A percentile compares a stretch with the other conserved stretches of the same genome.
These are phyloP conservation scores for Lactarius psammicola DNA, from an alignment of 768 basidiomycete genomes.

Conservation along the genomic window DNA sequence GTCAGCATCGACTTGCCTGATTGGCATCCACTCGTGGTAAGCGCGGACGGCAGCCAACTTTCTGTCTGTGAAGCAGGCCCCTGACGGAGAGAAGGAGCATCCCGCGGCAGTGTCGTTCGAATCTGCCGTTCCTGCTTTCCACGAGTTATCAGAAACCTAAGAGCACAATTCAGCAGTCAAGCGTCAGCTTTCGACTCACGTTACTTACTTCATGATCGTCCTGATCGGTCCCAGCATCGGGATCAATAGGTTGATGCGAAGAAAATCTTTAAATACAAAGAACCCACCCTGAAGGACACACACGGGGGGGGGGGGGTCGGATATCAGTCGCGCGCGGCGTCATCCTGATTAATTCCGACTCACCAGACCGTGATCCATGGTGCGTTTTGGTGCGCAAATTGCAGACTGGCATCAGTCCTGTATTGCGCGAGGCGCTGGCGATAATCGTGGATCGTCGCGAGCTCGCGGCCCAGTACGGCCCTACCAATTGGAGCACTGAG, in stretches of 20 bases:
- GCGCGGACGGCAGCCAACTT: conserved; percentile 58
- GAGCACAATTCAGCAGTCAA: background rate
- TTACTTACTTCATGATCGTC: conserved; percentile 50
- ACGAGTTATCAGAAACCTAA: conserved; percentile 54
- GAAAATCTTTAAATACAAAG: background rate
- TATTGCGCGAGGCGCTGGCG: conserved; percentile 52
- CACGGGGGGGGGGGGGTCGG: background rate
- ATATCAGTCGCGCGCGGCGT: background rate
- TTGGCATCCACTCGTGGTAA: conserved; percentile 63
- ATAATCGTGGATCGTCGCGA: conserved; percentile 56
- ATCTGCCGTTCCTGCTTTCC: conserved; percentile 56
- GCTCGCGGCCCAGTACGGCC: conserved; percentile 49
- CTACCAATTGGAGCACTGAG: conserved; percentile 49
- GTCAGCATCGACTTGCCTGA: conserved; percentile 53
- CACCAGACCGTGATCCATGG: conserved; percentile 61
- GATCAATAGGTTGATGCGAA: background rate
- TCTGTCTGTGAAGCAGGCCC: conserved; percentile 57
- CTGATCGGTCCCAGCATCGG: conserved; percentile 30
- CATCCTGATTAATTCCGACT: conserved; percentile 13
- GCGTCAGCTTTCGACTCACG: background rate
- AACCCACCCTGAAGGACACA: background rate
- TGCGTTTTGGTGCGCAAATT: conserved; percentile 47
- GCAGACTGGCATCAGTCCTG: conserved; percentile 49
- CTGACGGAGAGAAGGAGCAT: conserved; percentile 51
- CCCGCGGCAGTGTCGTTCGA: conserved; percentile 53